Base-by-base conservation (phyloP, 2,329 filamentous ascomycete genomes). In the Raffaelea ambrosiae region DNA sequence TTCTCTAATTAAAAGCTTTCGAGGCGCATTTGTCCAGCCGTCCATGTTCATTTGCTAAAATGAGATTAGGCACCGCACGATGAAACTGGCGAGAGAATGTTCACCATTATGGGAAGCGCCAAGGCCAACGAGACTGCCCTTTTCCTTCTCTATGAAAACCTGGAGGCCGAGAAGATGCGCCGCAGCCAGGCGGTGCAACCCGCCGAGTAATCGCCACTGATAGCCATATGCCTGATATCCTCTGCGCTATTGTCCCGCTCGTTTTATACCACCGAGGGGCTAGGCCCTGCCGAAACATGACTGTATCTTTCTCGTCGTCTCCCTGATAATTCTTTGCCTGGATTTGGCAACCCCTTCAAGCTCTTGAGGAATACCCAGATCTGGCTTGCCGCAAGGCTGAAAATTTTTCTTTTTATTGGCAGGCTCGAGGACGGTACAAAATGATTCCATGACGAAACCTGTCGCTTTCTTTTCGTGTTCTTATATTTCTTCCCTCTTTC, bases 111-210 rank as follows among this genome's bases (percentile, higher is more conserved):
- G 79, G 93, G 93, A 57, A 94, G 87, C 52, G 84, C 88, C 51
- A 85, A 84, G 69, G 88, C 89, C 55, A 98, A 98, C 61, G 93
- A 98, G 70, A 91, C 89, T 58, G 93, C 93, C 4, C 76, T 98
- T 23, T 96, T 95, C 68, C 82, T 98, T 47, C 76, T 98, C 54
- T 98, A 98, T 66, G 93, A 98, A 76, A 98, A 98, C 69, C 81
- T 98, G 45, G 93, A 98, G 72, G 91, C 90, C 16, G 93, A 98
- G 75, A 98, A 98, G 80, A 94, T 94, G 83, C 88, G 93, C 60
- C 88, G 93, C 65, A 95, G 88, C 74, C 86, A 94, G 70, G 79
- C 82, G 10, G 53, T 50, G 48, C 73, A 74, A 58, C 62, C 71
- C 45, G 56, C 67, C 44, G 77, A 80, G 64, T 79, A 79, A 58